Evolutionary conservation across 139 green algal genomes (phyloP).

Genomic region (Volvox reticuliferus): DNA sequence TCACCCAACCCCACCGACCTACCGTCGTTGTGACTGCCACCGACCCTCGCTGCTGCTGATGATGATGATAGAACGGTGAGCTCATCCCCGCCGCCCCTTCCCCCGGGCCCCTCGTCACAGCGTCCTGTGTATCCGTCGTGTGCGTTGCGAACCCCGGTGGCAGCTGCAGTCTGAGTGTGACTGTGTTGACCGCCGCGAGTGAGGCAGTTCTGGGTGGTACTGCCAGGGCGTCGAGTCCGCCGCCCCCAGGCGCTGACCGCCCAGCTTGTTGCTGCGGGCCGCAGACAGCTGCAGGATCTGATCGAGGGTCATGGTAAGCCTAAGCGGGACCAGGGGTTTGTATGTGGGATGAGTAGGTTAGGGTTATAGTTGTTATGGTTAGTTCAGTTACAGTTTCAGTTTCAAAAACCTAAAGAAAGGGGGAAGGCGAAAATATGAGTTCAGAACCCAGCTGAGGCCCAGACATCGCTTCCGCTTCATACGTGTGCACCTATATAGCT

Average conservation of each 20-base stretch:
- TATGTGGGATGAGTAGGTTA: too few species aligned
- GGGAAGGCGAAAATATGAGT: too few species aligned
- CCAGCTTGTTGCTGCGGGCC: slow-evolving; percentile 47
- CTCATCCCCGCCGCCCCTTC: background rate
- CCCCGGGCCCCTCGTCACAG: background rate
- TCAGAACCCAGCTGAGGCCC: too few species aligned
- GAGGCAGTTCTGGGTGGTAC: slow-evolving; percentile 60
- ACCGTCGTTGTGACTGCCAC: background rate
- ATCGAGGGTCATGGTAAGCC: slow-evolving; percentile 59
- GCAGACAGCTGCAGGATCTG: slow-evolving; percentile 62
- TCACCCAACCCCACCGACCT: background rate
- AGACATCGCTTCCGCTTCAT: too few species aligned
- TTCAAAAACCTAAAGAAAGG: too few species aligned
- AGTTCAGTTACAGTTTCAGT: too few species aligned
- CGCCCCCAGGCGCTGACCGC: slow-evolving; percentile 53
- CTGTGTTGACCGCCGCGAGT: slow-evolving; percentile 30
- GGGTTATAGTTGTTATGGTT: too few species aligned
- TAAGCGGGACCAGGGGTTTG: background rate
- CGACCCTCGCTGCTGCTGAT: background rate
- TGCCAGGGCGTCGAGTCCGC: slow-evolving; percentile 57
- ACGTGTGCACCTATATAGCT: too few species aligned
- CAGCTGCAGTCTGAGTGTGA: slow-evolving; percentile 5
- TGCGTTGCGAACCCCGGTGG: background rate
- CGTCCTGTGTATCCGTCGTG: background rate
- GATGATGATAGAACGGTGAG: background rate